A percentile compares a stretch with the other conserved stretches of the same genome.
Evolutionary conservation across 2,329 filamentous ascomycete species (phyloP).

Genomic region (Allantophomopsis lycopodina): DNA sequence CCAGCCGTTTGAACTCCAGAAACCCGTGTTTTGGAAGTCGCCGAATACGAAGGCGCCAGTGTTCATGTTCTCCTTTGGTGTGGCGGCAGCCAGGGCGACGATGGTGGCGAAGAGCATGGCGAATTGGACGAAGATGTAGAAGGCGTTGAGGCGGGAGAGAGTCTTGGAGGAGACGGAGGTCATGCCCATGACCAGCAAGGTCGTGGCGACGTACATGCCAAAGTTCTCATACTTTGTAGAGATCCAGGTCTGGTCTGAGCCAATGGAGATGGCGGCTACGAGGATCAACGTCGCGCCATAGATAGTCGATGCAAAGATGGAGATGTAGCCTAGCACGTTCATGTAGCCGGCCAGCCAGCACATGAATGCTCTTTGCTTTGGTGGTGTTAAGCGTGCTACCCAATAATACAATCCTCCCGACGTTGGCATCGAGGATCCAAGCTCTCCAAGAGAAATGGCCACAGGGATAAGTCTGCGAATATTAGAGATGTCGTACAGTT

Average conservation of each 20-base stretch:
- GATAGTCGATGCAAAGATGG: conserved; percentile 19
- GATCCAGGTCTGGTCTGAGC: conserved; percentile 9
- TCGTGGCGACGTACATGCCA: conserved; percentile 17
- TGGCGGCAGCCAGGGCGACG: conserved; percentile 14
- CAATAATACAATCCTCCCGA: conserved; percentile 18
- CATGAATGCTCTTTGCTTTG: conserved; percentile 15
- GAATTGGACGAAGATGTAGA: conserved; percentile 17
- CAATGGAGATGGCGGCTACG: conserved; percentile 13
- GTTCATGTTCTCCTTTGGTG: conserved; percentile 13
- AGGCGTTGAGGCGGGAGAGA: conserved; percentile 15
- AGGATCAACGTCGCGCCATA: conserved; percentile 18
- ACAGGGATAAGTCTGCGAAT: conserved; percentile 12
- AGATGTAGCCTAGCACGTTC: conserved; percentile 19
- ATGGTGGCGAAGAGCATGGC: conserved; percentile 16
- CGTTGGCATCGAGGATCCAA: conserved; percentile 18
- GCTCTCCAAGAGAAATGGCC: conserved; percentile 15
- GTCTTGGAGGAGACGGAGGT: conserved; percentile 15
- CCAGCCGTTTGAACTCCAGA: conserved; percentile 14
- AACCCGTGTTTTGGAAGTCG: conserved; percentile 16
- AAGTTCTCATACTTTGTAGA: conserved; percentile 18
- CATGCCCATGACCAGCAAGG: conserved; percentile 15
- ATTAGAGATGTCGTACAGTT: too few relatives aligned
- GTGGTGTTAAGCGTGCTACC: conserved; percentile 17
- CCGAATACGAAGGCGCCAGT: conserved; percentile 14
- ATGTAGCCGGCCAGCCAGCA: conserved; percentile 20